Conservation (phyloP, 2,329 filamentous ascomycete genomes). For the Monosporascus sp. region DNA sequence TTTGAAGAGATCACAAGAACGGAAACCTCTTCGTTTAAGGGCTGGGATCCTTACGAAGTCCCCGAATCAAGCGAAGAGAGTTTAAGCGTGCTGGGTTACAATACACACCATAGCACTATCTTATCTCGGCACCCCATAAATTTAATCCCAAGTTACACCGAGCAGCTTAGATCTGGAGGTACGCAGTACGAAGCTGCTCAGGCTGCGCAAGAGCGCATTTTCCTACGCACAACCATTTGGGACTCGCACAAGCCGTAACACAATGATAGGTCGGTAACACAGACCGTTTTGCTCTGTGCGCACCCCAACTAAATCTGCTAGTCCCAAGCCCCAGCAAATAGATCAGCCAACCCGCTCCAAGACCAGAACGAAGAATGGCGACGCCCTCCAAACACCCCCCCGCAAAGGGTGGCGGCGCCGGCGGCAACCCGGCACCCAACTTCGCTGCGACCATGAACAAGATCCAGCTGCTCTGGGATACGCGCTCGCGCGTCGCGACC, state of each 20-base stretch:
- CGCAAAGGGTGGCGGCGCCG: not conserved
- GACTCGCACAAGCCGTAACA: too few species aligned
- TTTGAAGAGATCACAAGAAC: too few species aligned
- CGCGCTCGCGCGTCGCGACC: constrained; percentile 10
- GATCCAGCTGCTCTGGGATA: constrained; percentile 21
- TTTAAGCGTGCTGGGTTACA: not conserved
- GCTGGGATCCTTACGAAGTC: too few species aligned
- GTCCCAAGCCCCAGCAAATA: too few species aligned
- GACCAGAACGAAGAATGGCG: constrained; percentile 13
- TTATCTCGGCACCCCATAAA: not conserved
- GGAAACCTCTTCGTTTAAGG: too few species aligned
- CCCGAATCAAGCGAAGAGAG: not conserved
- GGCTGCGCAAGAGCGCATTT: too few species aligned
- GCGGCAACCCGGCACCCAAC: constrained; percentile 25
- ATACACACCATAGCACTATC: not conserved
- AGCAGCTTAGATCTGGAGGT: not conserved
- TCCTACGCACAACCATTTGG: too few species aligned
- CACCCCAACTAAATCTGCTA: not conserved
- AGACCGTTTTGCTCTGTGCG: too few species aligned
- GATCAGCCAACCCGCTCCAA: not conserved
- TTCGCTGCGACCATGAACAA: constrained; percentile 25
- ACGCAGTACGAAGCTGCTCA: not conserved
- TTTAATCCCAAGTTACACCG: not conserved
- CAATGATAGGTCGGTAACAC: too few species aligned
- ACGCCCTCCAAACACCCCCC: constrained; percentile 11